Evolutionary conservation across 1,284 basidiomycete genomes (phyloP).

Genomic region (Flammula alnicola): DNA sequence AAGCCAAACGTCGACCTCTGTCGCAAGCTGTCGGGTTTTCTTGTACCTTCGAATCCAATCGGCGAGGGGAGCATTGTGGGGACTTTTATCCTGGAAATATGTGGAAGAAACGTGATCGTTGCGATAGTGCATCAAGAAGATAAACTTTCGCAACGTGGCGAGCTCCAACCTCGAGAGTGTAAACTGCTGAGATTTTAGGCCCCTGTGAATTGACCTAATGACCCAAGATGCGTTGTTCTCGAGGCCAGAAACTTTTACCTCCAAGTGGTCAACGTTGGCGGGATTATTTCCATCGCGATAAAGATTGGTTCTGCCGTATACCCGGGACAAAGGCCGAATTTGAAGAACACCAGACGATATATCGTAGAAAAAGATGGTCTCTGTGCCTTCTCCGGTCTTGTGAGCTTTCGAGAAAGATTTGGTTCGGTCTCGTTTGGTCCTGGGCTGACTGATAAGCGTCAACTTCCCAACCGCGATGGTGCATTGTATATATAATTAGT

Average conservation of each 20-base stretch:
- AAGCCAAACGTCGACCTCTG: constrained; percentile 33
- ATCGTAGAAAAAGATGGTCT: constrained; percentile 32
- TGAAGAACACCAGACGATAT: constrained; percentile 26
- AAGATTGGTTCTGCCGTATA: constrained; percentile 33
- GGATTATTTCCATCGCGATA: constrained; percentile 29
- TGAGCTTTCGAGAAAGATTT: constrained; percentile 12
- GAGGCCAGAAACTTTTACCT: constrained; percentile 29
- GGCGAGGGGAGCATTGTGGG: constrained; percentile 20
- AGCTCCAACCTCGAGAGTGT: constrained; percentile 30
- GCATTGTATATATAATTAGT: background rate
- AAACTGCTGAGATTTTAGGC: constrained; percentile 17
- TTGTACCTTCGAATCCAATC: constrained; percentile 31
- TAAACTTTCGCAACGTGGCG: constrained; percentile 35
- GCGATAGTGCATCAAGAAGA: constrained; percentile 38
- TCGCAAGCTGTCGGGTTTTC: constrained; percentile 25
- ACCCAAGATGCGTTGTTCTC: constrained; percentile 30
- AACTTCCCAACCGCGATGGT: background rate
- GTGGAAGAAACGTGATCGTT: constrained; percentile 18
- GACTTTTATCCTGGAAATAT: constrained; percentile 33
- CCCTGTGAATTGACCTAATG: constrained; percentile 26
- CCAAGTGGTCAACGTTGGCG: constrained; percentile 29
- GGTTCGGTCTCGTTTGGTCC: constrained; percentile 12
- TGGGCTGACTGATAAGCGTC: background rate
- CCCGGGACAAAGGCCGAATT: constrained; percentile 24
- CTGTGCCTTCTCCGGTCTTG: constrained; percentile 18